phyloP scores from a whole-genome alignment of 139 green algal species.

The Volvox africanus region DNA sequence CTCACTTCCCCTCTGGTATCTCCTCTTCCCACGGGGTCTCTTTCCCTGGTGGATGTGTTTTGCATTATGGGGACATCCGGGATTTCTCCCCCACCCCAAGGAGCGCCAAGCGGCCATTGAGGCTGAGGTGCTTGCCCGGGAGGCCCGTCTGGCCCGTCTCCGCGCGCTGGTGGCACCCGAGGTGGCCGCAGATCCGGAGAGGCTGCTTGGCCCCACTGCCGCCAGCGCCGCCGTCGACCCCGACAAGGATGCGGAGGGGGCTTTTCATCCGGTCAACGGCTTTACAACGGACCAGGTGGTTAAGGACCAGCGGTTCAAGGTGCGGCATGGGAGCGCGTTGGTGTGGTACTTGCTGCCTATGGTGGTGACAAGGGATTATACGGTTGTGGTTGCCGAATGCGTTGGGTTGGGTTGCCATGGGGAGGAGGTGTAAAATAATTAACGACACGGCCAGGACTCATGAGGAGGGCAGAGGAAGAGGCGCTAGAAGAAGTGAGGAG shows the following conservation, averaged over 20 bases:
- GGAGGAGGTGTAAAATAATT: too few species aligned
- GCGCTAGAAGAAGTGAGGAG: too few species aligned
- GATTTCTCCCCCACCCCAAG: constrained; percentile 6
- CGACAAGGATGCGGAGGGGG: constrained; percentile 20
- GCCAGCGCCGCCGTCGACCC: background rate
- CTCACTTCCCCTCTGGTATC: too few species aligned
- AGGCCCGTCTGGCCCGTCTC: constrained; percentile 42
- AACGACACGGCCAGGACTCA: too few species aligned
- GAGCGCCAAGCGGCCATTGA: background rate
- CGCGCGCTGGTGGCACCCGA: constrained; percentile 50
- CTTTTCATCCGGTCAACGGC: constrained; percentile 50
- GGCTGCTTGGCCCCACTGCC: constrained; percentile 50
- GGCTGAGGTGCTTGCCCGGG: constrained; percentile 9
- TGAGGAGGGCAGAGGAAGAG: too few species aligned
- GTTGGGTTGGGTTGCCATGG: too few species aligned
- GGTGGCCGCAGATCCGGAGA: constrained; percentile 46
- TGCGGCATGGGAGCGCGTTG: background rate
- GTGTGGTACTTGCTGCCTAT: too few species aligned
- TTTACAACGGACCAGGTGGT: constrained; percentile 57
- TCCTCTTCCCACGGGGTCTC: too few species aligned
- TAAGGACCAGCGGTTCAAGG: constrained; percentile 56
- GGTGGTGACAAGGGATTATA: too few species aligned
- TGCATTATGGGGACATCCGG: too few species aligned
- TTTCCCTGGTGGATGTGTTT: too few species aligned
- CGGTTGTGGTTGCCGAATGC: too few species aligned